Evolutionary conservation across 805 yeast genomes (phyloP).

Genomic region (Candida xiaguanensis): DNA sequence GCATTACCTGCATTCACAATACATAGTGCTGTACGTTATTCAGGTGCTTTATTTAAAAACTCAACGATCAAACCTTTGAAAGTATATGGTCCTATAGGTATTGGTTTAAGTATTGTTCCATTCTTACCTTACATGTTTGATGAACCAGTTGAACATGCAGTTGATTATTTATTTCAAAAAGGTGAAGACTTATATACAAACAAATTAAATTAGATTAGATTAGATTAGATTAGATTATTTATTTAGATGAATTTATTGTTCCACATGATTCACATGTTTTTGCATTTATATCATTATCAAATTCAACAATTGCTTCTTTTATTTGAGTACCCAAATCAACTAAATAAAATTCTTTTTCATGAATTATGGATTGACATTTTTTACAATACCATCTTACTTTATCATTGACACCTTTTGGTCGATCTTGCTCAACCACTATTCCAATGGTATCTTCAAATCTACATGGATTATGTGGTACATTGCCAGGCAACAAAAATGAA

Average conservation of each 20-base stretch:
- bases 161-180: slow-evolving; percentile 58
- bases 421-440: slow-evolving; percentile 85
- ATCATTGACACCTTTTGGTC: slow-evolving; percentile 71
- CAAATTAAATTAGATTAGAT: slow-evolving; percentile 2
- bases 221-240: slow-evolving; percentile 3
- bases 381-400: slow-evolving; percentile 85
- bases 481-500: slow-evolving; percentile 80
- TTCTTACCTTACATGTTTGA: slow-evolving; percentile 74
- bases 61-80: slow-evolving; percentile 44
- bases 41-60: slow-evolving; percentile 60
- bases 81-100: slow-evolving; percentile 73
- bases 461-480: slow-evolving; percentile 87
- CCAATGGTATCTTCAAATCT: slow-evolving; percentile 85
- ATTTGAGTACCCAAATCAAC: slow-evolving; percentile 86
- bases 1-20: slow-evolving; percentile 85
- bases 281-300: slow-evolving; percentile 57
- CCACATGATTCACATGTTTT: slow-evolving; percentile 79
- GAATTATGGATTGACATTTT: slow-evolving; percentile 59
- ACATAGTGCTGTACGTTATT: slow-evolving; percentile 70
- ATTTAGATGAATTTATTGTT: slow-evolving; percentile 59
- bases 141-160: slow-evolving; percentile 72
- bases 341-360: slow-evolving; percentile 71
- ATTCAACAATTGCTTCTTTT: slow-evolving; percentile 70
- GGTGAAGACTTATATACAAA: slow-evolving; percentile 32
- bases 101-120: slow-evolving; percentile 77